Percentiles rank a stretch among this genome's conserved stretches.
phyloP scores from a whole-genome alignment of 1,139 yeast species.

The Saccharomycopsis phalli region DNA sequence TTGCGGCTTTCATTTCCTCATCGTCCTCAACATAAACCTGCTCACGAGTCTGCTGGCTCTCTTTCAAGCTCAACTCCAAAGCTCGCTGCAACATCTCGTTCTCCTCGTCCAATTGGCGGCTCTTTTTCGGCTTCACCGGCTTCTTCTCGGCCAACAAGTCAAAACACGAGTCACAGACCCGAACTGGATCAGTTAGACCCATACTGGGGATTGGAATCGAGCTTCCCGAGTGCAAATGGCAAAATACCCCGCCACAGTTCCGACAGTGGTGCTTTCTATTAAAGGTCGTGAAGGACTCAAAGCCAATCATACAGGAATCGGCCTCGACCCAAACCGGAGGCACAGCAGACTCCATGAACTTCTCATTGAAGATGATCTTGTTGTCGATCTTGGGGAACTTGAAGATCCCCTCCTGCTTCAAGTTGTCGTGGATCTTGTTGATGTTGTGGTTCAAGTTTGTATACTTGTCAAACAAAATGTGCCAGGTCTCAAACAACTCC shows the following conservation, averaged over 20 bases:
- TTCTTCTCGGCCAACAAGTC: conserved; percentile 41
- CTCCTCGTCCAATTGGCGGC: conserved; percentile 45
- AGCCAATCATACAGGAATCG: conserved; percentile 93
- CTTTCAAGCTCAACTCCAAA: conserved; percentile 67
- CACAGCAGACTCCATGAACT: conserved; percentile 75
- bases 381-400: conserved; percentile 17
- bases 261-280: conserved; percentile 95
- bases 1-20: conserved; percentile 87
- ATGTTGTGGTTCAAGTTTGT: conserved; percentile 59
- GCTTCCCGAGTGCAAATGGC: conserved; percentile 75
- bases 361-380: conserved; percentile 30
- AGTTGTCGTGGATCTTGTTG: conserved; percentile 43
- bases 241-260: conserved; percentile 92
- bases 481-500: conserved; percentile 68
- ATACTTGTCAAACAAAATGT: conserved; percentile 61
- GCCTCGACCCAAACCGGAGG: conserved; percentile 99
- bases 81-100: conserved; percentile 78
- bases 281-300: conserved; percentile 66
- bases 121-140: conserved; percentile 21
- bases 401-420: conserved; percentile 31
- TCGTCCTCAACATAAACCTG: conserved; percentile 57
- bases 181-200: conserved; percentile 81
- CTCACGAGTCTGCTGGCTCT: conserved; percentile 27
- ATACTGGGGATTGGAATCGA: conserved; percentile 64
- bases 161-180: conserved; percentile 90